Conservation (phyloP, 208 protist genomes). For the Leishmania martiniquensis region DNA sequence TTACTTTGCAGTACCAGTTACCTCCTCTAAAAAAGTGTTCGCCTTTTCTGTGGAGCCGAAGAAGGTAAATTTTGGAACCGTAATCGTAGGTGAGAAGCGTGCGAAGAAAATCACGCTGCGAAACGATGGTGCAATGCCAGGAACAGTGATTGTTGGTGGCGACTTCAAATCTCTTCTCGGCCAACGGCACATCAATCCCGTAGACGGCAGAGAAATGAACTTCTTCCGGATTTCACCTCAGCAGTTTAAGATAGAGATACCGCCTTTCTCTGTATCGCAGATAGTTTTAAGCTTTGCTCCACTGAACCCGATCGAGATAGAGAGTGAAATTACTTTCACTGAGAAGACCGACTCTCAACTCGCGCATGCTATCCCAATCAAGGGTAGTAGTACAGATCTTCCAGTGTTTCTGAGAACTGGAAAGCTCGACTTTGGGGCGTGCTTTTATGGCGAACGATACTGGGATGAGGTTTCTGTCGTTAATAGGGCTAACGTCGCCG, state of each 20-base stretch:
- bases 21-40: slow-evolving; percentile 49
- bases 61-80: slow-evolving; percentile 73
- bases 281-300: slow-evolving; percentile 63
- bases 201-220: slow-evolving; percentile 19
- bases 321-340: slow-evolving; percentile 51
- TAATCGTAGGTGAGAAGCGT: slow-evolving; percentile 69
- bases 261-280: slow-evolving; percentile 43
- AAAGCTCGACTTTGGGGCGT: slow-evolving; percentile 76
- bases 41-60: slow-evolving; percentile 42
- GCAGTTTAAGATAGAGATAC: slow-evolving; percentile 52
- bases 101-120: slow-evolving; percentile 51
- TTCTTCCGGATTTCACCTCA: slow-evolving; percentile 60
- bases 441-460: slow-evolving; percentile 78
- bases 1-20: slow-evolving; percentile 67
- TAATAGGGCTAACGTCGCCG: slow-evolving; percentile 70
- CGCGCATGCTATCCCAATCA: slow-evolving; percentile 40
- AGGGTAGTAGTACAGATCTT: slow-evolving; percentile 49
- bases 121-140: slow-evolving; percentile 74
- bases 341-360: slow-evolving; percentile 39
- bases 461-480: slow-evolving; percentile 63
- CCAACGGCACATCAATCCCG: slow-evolving; percentile 49
- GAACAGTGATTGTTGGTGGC: slow-evolving; percentile 61
- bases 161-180: slow-evolving; percentile 62
- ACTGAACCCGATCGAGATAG: slow-evolving; percentile 33
- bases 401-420: slow-evolving; percentile 72